Conservation (phyloP, 345 rosid genomes). For the Aquilaria yunnanensis region DNA sequence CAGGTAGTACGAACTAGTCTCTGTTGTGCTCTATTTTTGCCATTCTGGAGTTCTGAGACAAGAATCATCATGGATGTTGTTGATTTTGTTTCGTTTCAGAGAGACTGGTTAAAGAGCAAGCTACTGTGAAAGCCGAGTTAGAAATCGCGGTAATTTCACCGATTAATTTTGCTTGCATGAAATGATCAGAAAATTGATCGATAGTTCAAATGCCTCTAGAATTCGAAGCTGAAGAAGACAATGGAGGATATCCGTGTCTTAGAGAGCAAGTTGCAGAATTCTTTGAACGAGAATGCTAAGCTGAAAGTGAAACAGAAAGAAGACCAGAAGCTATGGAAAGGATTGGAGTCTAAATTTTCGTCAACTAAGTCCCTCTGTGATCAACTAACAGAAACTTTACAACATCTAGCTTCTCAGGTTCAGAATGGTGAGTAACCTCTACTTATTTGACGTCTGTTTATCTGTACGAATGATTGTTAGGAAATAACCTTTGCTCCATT, state of each 20-base stretch:
- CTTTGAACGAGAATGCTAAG: conserved; percentile 87
- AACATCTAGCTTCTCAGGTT: conserved; percentile 68
- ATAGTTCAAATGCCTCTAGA: conserved; percentile 34
- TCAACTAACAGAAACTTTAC: conserved; percentile 83
- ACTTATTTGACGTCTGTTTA: background rate
- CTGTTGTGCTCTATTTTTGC: background rate
- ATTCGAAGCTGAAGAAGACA: conserved; percentile 73
- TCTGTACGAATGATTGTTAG: too few species aligned
- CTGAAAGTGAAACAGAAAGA: conserved; percentile 84
- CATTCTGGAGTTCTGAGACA: background rate
- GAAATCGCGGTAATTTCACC: conserved; percentile 67
- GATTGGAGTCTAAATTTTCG: conserved; percentile 78
- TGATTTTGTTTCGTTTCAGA: conserved; percentile 39
- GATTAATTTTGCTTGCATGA: background rate
- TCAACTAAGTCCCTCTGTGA: conserved; percentile 75
- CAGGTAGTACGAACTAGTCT: conserved; percentile 39
- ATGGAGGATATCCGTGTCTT: conserved; percentile 46
- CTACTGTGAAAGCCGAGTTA: conserved; percentile 71
- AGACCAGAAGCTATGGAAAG: conserved; percentile 93
- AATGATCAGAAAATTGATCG: conserved; percentile 9
- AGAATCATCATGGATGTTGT: conserved; percentile 19
- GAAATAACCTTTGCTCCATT: conserved; percentile 8
- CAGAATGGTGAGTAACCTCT: conserved; percentile 54
- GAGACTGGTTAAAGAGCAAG: conserved; percentile 88
- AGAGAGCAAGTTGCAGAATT: conserved; percentile 84